Base-by-base conservation (phyloP, 1,139 yeast genomes). In the Lodderomyces jiufengensis region DNA sequence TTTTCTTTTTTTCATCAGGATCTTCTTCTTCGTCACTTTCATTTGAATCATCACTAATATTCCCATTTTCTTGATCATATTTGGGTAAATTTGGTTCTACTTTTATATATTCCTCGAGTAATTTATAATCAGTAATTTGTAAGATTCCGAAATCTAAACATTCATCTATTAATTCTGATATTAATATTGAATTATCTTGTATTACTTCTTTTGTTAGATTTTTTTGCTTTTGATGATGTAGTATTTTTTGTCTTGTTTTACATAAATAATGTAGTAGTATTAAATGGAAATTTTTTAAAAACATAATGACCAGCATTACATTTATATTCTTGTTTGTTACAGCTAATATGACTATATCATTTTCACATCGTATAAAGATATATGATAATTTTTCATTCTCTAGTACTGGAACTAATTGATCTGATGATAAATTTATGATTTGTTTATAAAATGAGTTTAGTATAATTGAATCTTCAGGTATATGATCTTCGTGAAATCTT, bases 121-220 rank as follows among this genome's bases (percentile, higher is more conserved):
- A 61, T 40, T 66, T 69, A 46, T 60, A 68, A 45, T 70, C 75
- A 1, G 75, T 66, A 37, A 61, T 54, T 43, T 70, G 76, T 10
- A 66, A 49, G 4, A 69, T 48, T 6, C 76, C 76, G 38, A 62
- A 59, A 43, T 70, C 76, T 57, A 70, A 57, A 45, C 74, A 68
- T 43, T 70, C 76, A 39, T 70, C 76, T 16, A 70, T 45, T 4
- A 70, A 49, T 44, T 70, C 76, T 37, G 62, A 64, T 9, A 70
- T 57, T 29, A 70, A 51, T 34, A 59, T 61, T 33, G 61, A 53
- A 42, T 69, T 70, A 40, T 70, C 76, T n/a, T 59, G 44, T 3
- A 70, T 55, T 4, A 54, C 42, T 31, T 70, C 74, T 31, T 55
- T 54, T 36, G 59, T 56, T 21, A 59, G 43, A 9, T 32, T 7